Percentiles rank a stretch among this genome's conserved stretches.
Conservation (phyloP, 768 basidiomycete genomes). For the Lyophyllum decastes region DNA sequence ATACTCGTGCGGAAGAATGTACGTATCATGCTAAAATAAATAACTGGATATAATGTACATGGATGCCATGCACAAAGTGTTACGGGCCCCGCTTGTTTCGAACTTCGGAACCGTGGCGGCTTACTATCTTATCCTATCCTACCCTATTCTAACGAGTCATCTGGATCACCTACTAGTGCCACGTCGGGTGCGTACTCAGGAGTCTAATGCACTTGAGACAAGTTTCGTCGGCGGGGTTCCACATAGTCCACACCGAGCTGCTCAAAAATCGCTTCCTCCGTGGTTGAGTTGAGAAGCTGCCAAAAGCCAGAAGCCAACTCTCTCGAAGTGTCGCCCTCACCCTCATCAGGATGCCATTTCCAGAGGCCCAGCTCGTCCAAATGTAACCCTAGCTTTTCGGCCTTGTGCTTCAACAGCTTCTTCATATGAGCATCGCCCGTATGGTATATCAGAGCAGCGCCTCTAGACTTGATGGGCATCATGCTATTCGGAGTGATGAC, state of each 20-base stretch:
- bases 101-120: too few relatives aligned
- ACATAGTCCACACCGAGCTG: constrained; percentile 45
- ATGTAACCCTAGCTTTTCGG: constrained; percentile 44
- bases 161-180: too few relatives aligned
- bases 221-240: constrained; percentile 34
- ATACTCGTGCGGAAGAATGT: too few relatives aligned
- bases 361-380: constrained; percentile 69
- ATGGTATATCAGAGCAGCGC: constrained; percentile 51
- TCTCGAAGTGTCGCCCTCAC: not conserved
- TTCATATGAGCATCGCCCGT: constrained; percentile 60
- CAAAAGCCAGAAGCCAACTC: constrained; percentile 36
- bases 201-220: not conserved
- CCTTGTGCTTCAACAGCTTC: constrained; percentile 40
- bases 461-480: constrained; percentile 48
- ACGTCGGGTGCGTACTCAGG: not conserved
- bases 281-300: constrained; percentile 43
- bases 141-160: too few relatives aligned
- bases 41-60: too few relatives aligned
- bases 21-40: too few relatives aligned
- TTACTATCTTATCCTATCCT: too few relatives aligned
- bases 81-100: too few relatives aligned
- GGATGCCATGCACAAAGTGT: too few relatives aligned
- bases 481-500: constrained; percentile 29
- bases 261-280: constrained; percentile 46
- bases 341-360: constrained; percentile 41